Conservation (phyloP, 768 basidiomycete genomes). For the Boletus sensibilis region DNA sequence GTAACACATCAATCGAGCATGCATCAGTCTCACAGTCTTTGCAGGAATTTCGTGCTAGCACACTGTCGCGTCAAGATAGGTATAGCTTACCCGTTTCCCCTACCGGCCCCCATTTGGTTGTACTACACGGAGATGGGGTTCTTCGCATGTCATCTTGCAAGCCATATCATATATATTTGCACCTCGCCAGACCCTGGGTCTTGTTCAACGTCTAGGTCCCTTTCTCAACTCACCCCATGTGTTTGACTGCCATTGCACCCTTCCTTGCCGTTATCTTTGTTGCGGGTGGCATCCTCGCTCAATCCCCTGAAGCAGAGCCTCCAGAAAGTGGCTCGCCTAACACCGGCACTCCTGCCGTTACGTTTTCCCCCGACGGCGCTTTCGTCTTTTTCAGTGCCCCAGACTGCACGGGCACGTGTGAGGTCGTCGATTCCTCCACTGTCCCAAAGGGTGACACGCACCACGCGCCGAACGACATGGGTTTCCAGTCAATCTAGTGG, state of each 20-base stretch:
- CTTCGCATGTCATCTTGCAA: background rate
- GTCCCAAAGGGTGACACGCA: background rate
- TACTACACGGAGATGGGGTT: background rate
- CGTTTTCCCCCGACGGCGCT: background rate
- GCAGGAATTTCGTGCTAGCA: background rate
- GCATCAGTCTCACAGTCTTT: background rate
- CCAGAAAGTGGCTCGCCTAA: background rate
- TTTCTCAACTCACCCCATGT: background rate
- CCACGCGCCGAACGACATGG: background rate
- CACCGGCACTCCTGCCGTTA: background rate
- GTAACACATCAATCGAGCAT: background rate
- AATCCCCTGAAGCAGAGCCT: background rate
- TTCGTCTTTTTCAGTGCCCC: conserved; percentile 1
- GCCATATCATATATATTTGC: background rate
- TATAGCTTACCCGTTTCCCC: background rate
- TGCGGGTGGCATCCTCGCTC: background rate
- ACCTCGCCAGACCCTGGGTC: background rate
- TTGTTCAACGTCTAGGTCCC: background rate
- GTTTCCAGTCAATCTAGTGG: conserved; percentile 1
- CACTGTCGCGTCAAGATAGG: background rate
- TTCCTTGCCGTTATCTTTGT: background rate
- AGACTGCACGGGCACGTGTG: conserved; percentile 3
- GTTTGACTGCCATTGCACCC: background rate
- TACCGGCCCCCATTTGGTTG: background rate
- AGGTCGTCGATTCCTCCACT: background rate